Evolutionary conservation across 768 basidiomycete genomes (phyloP), one percentile per base, ranked within the genome.

Genomic region (Stropharia rugosoannulata): DNA sequence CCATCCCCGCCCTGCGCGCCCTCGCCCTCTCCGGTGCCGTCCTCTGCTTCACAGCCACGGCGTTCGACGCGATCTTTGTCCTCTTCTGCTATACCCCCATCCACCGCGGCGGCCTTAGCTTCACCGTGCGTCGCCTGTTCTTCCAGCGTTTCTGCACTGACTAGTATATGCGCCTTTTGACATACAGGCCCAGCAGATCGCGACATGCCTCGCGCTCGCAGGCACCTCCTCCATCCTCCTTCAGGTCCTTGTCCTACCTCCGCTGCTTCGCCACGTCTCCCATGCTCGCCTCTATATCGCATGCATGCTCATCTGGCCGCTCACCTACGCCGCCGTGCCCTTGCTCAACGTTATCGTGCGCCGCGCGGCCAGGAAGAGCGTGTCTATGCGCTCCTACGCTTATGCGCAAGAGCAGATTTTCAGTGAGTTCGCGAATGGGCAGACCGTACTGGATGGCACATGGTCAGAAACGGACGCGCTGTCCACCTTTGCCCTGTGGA

Each of bases 51-150:
- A 68, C 82, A 51, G 73, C 68, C 5, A 80, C 80, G 0, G 75
- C 77, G 0, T 87, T 86, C 57, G 81, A 84, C 40, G 80, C 84
- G 18, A 73, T 83, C 1, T 87, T 87, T 59, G 80, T 85, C 9
- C 71, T 88, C 29, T 86, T 81, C 63, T 84, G 81, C 55, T 88
- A 83, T 66, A 80, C 84, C 1, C 72, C 83, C 19, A 66, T 87
- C 48, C 57, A 70, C 32, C 62, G 70, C 4, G 85, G 86, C 19
- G 85, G 86, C 2, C 55, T 70, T 42, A 66, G 58, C 25, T 66
- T 72, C 48, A 64, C 63, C 48, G 69, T 72, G 51, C 49, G 70
- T 64, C 40, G 37, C 40, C 35, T 51, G 15, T 19, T 15, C 38
- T 32, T 32, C 29, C 22, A 22, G 22, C 2, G 22, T 22, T 16